Conservation (phyloP, 164 flowering plant species). For the Kalanchoe fedtschenkoi region DNA sequence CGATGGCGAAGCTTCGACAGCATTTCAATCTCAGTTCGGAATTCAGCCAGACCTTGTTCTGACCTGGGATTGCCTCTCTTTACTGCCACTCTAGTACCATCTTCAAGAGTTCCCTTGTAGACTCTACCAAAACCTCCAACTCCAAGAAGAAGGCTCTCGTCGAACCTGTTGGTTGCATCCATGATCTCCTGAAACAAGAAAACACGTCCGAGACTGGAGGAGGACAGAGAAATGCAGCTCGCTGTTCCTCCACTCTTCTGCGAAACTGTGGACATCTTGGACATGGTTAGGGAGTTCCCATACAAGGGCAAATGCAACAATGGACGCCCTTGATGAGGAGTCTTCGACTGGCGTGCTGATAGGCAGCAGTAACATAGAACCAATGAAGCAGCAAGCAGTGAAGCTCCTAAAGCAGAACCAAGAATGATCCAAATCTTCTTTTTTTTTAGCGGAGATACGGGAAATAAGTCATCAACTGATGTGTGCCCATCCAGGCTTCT, state of each 20-base stretch:
- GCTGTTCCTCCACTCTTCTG: constrained; percentile 73
- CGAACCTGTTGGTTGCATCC: constrained; percentile 84
- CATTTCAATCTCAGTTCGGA: constrained; percentile 89
- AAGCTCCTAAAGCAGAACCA: constrained; percentile 37
- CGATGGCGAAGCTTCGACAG: constrained; percentile 91
- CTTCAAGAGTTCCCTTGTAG: constrained; percentile 76
- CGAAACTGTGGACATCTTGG: constrained; percentile 61
- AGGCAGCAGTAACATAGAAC: constrained; percentile 47
- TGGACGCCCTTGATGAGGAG: constrained; percentile 38
- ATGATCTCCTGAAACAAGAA: constrained; percentile 76
- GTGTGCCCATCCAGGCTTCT: constrained; percentile 54
- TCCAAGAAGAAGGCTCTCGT: constrained; percentile 73
- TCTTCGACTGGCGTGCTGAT: constrained; percentile 33
- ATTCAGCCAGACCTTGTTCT: constrained; percentile 89
- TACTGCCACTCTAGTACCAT: constrained; percentile 73
- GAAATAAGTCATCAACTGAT: constrained; percentile 41
- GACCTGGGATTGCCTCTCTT: constrained; percentile 90
- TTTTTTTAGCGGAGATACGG: constrained; percentile 25
- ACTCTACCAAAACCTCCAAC: constrained; percentile 97
- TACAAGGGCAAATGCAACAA: constrained; percentile 75
- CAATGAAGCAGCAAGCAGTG: constrained; percentile 24
- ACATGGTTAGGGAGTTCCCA: constrained; percentile 71
- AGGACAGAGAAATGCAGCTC: constrained; percentile 70
- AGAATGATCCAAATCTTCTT: constrained; percentile 31
- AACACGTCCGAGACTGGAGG: constrained; percentile 53